Conservation (phyloP, 257 asterid genomes). For the Jacaranda mimosifolia region DNA sequence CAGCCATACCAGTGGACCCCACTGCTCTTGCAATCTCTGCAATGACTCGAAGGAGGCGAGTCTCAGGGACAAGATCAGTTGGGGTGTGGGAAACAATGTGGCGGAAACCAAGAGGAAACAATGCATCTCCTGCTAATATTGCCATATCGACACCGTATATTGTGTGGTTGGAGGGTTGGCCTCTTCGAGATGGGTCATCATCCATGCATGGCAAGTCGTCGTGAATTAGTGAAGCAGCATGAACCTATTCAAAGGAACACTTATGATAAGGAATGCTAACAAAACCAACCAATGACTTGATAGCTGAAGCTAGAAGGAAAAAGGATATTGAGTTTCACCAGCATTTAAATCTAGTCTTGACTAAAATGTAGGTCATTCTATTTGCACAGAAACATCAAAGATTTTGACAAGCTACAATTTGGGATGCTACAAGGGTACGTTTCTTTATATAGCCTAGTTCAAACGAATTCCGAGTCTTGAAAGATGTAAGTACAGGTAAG, state of each 20-base stretch:
- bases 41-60: constrained; percentile 68
- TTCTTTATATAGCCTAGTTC: constrained; percentile 10
- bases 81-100: constrained; percentile 94
- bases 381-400: background rate
- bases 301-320: background rate
- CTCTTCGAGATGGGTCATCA: constrained; percentile 92
- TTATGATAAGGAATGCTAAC: background rate
- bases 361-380: background rate
- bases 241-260: constrained; percentile 60
- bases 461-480: background rate
- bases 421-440: background rate
- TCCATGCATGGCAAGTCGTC: constrained; percentile 99
- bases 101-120: constrained; percentile 93
- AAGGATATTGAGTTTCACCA: background rate
- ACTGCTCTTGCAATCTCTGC: constrained; percentile 96
- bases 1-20: constrained; percentile 99
- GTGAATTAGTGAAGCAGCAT: constrained; percentile 92
- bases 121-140: constrained; percentile 92
- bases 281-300: background rate
- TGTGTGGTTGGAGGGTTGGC: constrained; percentile 90
- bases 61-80: constrained; percentile 73
- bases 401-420: background rate
- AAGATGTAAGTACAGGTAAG: background rate
- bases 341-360: background rate
- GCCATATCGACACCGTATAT: constrained; percentile 93